Base-by-base conservation (phyloP, 2,329 filamentous ascomycete genomes). In the Paecilomyces dactylethromorphus region DNA sequence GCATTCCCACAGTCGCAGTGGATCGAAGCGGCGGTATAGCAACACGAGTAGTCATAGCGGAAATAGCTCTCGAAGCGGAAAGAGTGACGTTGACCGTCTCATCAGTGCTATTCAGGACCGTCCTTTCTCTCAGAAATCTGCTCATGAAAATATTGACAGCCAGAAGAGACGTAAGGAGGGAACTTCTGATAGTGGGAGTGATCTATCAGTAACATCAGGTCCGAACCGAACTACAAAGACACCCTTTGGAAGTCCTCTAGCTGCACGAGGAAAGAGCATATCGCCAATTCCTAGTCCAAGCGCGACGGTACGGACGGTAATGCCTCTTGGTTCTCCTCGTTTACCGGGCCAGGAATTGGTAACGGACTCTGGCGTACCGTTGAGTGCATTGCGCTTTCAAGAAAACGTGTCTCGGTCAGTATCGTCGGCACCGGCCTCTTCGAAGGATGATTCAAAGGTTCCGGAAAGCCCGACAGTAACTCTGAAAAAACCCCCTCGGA, bases 91-190 rank as follows among this genome's bases (percentile, higher is more conserved):
- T 6, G 75, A 77, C 62, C 65, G 74, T 31, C 68, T 77, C 6
- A 77, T 77, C 53, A 74, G 74, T 53, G 75, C 74, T 6, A 76
- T 77, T 29, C 73, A 76, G 61, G 71, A 77, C 58, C 71, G 72
- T 50, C 57, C 71, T 3, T 59, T 69, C n/a, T 24, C 58, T 10
- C 56, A 57, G 21, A 59, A 60, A 45, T 56, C 60, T 7, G 54
- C 51, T 6, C 64, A 65, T 15, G 61, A 66, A 13, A 57, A 56
- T 21, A 55, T 57, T 11, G 59, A 66, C 32, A 4, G 31, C 15
- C 50, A 22, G 26, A 29, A 6, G 12, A 52, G 11, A 5, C 50
- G 50, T 11, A 52, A 11, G 12, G 15, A 52, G 12, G 22, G 26
- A 24, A 7, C 11, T 24, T 11, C 21, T 11, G 50, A 52, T 24